Base-by-base conservation (phyloP, 805 yeast genomes). In the Barnettozyma vustinii region DNA sequence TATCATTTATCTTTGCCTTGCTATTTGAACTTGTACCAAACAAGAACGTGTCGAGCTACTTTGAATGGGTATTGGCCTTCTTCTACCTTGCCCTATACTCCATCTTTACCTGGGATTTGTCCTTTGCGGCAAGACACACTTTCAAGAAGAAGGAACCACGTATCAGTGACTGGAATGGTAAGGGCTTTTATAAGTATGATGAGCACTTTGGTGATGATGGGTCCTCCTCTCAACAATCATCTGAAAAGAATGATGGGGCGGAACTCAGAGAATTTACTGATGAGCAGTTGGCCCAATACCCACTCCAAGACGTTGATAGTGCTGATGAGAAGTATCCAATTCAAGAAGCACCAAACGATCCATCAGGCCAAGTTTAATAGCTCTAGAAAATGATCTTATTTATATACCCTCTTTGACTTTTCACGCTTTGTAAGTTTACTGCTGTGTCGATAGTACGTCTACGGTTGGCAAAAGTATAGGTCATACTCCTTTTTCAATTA, bases 21-120 rank as follows among this genome's bases (percentile, higher is more conserved):
- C 73, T 79, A 30, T 92, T 88, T 55, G 89, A 80, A n/a, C 73
- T 65, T 3, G 60, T 68, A 45, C 59, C 62, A 62, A 62, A 64
- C 12, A 50, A 65, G 21, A 56, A 55, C 21, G 46, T 49, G 1
- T 71, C 72, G 25, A 58, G 67, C 8, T 59, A 67, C 36, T 80
- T 85, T 61, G 98, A 92, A 67, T 92, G 98, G 98, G 62, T 82
- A 3, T 66, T 91, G 40, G 82, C 92, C n/a, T 91, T 83, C 66
- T 83, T 87, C 81, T 91, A 86, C 62, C 94, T 96, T 3, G 58
- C 83, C 32, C 71, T 86, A 52, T 77, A 83, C 54, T 60, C 83
- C 4, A 68, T 83, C 49, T 73, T 91, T 64, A 69, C 85, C 2
- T 73, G 78, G 51, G 97, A 92, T 62, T 73, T 90, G 55, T 74